Evolutionary conservation across 768 basidiomycete species (phyloP), one percentile per base, ranked within the genome.

Genomic region (Boletus edulis): DNA sequence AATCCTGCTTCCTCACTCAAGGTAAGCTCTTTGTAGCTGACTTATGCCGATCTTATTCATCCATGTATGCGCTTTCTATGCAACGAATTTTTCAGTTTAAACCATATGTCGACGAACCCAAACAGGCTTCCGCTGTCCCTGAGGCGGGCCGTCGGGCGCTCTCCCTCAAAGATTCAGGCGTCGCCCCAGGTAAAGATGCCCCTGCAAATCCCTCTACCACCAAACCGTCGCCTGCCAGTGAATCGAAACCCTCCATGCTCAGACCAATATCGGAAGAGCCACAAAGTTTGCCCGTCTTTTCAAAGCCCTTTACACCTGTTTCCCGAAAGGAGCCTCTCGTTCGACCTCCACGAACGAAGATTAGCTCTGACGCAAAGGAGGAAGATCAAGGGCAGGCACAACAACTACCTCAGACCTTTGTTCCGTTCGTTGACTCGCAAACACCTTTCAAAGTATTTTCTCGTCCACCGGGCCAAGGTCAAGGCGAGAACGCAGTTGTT

Each of bases 361-460:
- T 32, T 11, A 58, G 38, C 42, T 43, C 66, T 52, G 65, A 67
- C 15, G 22, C 20, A 1, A 59, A 61, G 24, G 51, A 65, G 42
- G 65, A 61, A 49, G 40, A 51, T 20, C 59, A 59, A 60, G 57
- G 50, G 27, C 56, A 61, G 37, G 38, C 46, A 31, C 63, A 56
- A 11, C 56, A 57, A 46, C 50, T 60, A 17, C 42, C 67, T 41
- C 72, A 73, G 37, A 76, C 76, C 75, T 76, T 78, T 51, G 66
- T 68, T 27, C 74, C 78, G 3, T 74, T 77, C 51, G 66, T 66
- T 8, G 76, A 79, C 46, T 59, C 72, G 8, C 67, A 75, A 49
- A 66, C 73, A 14, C 76, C 77, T 12, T 75, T 76, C 64, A 87
- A 73, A 58, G 89, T 91, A 18, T 91, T 91, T 69, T 87, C 83